Conservation (phyloP, 2,329 filamentous ascomycete genomes). For the Magnaporthiopsis incrustans region DNA sequence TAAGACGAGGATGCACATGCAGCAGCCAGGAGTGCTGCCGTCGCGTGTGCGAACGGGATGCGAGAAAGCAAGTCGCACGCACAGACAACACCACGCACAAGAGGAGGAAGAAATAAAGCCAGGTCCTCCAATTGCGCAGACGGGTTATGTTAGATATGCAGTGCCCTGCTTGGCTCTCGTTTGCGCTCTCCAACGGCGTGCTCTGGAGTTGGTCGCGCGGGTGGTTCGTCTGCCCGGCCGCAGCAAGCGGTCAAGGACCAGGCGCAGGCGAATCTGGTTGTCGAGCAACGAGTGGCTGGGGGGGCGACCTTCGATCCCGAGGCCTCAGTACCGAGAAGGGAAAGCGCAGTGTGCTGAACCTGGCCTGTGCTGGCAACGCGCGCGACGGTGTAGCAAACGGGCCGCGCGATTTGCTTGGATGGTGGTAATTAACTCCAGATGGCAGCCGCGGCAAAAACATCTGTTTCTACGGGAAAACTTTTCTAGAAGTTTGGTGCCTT, state of each 20-base stretch:
- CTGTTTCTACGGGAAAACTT: not conserved
- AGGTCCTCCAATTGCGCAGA: not conserved
- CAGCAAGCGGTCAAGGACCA: not conserved
- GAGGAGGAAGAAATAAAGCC: not conserved
- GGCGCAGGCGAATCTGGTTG: not conserved
- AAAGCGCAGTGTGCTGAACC: not conserved
- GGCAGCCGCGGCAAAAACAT: not conserved
- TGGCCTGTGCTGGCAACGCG: not conserved
- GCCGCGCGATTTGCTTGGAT: not conserved
- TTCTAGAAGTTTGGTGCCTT: not conserved
- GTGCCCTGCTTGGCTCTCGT: conserved; percentile 4
- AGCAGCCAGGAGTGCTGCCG: not conserved
- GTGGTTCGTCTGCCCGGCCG: not conserved
- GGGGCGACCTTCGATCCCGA: not conserved
- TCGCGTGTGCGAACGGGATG: not conserved
- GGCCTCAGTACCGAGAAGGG: not conserved
- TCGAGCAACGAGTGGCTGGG: not conserved
- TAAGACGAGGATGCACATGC: not conserved
- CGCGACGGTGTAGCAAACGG: not conserved
- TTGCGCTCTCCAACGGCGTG: not conserved
- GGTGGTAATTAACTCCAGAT: not conserved
- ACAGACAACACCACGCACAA: conserved; percentile 3
- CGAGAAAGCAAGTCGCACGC: not conserved
- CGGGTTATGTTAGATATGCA: not conserved
- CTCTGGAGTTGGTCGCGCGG: not conserved